Conservation (phyloP, 2,329 filamentous ascomycete species). For the Arthrobotrys sinensis region DNA sequence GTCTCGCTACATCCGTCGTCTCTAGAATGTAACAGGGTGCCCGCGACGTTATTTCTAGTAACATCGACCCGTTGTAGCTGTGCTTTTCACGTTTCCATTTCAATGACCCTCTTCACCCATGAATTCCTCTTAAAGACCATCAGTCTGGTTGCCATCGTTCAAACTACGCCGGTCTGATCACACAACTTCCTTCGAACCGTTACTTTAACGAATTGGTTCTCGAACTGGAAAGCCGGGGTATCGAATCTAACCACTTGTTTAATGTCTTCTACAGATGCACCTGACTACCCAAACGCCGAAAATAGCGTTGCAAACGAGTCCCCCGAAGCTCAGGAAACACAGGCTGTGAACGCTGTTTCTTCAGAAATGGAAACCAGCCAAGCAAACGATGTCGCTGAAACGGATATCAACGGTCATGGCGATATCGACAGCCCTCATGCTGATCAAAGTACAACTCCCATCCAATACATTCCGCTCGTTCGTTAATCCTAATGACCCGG, state of each 20-base stretch:
- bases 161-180: neutral
- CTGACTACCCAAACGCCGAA: slow-evolving; percentile 15
- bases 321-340: slow-evolving; percentile 5
- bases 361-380: neutral
- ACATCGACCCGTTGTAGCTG: neutral
- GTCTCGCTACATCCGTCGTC: slow-evolving; percentile 1
- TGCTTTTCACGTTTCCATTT: neutral
- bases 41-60: neutral
- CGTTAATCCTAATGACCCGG: neutral
- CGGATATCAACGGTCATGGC: slow-evolving; percentile 31
- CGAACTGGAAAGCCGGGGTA: neutral
- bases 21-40: slow-evolving; percentile 14
- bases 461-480: neutral
- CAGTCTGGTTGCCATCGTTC: neutral
- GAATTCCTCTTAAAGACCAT: neutral
- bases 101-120: neutral
- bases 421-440: slow-evolving; percentile 38
- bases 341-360: neutral
- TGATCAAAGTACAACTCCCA: slow-evolving; percentile 45
- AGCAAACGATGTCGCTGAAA: slow-evolving; percentile 1
- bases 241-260: slow-evolving; percentile 29
- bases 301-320: slow-evolving; percentile 4
- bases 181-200: neutral
- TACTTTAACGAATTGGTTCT: neutral
- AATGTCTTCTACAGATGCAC: slow-evolving; percentile 17